Evolutionary conservation across 2,329 filamentous ascomycete species (phyloP).

Genomic region (Penicillium sp.): DNA sequence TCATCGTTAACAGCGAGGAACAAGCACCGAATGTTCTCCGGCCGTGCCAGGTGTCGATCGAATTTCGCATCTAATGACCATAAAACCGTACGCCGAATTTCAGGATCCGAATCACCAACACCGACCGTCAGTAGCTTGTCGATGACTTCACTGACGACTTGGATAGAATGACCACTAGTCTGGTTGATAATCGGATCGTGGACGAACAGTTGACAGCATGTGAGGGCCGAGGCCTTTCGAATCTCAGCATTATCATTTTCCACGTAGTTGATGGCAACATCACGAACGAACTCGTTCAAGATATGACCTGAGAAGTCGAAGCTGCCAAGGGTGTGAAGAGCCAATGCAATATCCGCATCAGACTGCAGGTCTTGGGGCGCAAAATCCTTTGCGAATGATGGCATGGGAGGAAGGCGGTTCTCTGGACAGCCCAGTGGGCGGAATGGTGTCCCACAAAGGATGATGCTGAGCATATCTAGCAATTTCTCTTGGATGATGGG

Average conservation of each 20-base stretch:
- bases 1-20: conserved; percentile 97
- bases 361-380: conserved; percentile 79
- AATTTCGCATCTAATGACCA: conserved; percentile 90
- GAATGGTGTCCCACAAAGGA: conserved; percentile 89
- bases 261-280: conserved; percentile 97
- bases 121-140: conserved; percentile 94
- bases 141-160: conserved; percentile 97
- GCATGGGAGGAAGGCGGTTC: conserved; percentile 77
- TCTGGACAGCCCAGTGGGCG: conserved; percentile 88
- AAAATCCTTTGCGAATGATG: conserved; percentile 83
- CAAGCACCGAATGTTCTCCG: conserved; percentile 92
- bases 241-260: conserved; percentile 95
- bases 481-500: conserved; percentile 90
- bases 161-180: conserved; percentile 93
- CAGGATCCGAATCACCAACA: conserved; percentile 85
- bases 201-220: conserved; percentile 96
- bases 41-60: conserved; percentile 93
- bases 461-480: conserved; percentile 90
- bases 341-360: conserved; percentile 86
- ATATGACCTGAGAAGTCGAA: conserved; percentile 92
- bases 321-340: conserved; percentile 92
- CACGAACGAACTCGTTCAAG: conserved; percentile 96
- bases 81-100: conserved; percentile 85
- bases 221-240: conserved; percentile 89
- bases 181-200: conserved; percentile 97